phyloP scores from a whole-genome alignment of 352 stramenopile species.

The Phytopythium kandeliae region DNA sequence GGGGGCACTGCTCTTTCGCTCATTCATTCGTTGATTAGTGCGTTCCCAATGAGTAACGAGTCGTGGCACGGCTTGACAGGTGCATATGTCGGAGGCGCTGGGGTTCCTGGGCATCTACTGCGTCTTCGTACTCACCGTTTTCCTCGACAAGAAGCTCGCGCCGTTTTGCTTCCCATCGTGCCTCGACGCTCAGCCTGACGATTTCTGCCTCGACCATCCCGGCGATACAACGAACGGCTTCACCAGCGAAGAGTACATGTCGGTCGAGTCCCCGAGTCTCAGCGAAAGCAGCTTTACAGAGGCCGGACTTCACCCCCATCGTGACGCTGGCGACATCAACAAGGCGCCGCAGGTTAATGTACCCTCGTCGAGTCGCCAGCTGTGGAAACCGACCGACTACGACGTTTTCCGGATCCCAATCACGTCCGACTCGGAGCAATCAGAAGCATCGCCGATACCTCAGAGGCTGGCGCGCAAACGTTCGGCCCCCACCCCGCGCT shows the following conservation, averaged over 20 bases:
- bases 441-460: conserved; percentile 37
- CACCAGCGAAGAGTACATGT: conserved; percentile 26
- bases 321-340: not conserved
- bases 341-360: not conserved
- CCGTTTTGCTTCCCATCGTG: conserved; percentile 17
- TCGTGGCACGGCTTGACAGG: conserved; percentile 14
- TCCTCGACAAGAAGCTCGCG: conserved; percentile 52
- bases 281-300: conserved; percentile 24
- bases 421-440: conserved; percentile 52
- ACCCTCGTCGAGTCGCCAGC: not conserved
- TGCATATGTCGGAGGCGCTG: conserved; percentile 48
- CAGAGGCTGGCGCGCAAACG: conserved; percentile 38
- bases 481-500: conserved; percentile 53
- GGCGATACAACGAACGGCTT: conserved; percentile 14
- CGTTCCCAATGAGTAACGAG: too few relatives aligned
- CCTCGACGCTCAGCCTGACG: conserved; percentile 6
- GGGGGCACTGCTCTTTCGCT: too few relatives aligned
- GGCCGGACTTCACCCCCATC: not conserved
- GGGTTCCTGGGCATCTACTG: conserved; percentile 73
- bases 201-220: conserved; percentile 10
- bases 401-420: conserved; percentile 27
- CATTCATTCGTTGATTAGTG: too few relatives aligned
- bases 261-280: conserved; percentile 2
- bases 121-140: conserved; percentile 48
- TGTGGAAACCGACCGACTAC: conserved; percentile 18